Evolutionary conservation across 306 rosid genomes (phyloP).

Genomic region (Cicer bijugum): DNA sequence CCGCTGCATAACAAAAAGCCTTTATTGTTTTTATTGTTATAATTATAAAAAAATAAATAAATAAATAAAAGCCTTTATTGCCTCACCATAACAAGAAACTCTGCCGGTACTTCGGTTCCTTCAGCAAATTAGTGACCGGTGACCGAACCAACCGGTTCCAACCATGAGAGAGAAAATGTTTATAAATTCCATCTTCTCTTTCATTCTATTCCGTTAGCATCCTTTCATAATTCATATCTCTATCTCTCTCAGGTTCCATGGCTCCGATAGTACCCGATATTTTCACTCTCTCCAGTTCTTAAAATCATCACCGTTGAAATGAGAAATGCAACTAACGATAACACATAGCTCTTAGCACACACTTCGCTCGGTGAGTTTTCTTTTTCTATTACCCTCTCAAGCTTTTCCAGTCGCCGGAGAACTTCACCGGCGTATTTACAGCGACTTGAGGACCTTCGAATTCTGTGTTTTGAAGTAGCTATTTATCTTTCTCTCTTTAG

Average conservation of each 20-base stretch:
- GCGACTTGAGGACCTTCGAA: conserved; percentile 23
- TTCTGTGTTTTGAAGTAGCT: conserved; percentile 18
- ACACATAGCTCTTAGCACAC: background rate
- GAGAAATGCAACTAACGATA: conserved; percentile 43
- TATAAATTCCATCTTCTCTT: conserved; percentile 61
- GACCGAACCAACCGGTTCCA: conserved; percentile 64
- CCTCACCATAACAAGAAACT: conserved; percentile 22
- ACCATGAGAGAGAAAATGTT: conserved; percentile 57
- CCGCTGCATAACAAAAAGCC: background rate
- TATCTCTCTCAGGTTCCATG: conserved; percentile 41
- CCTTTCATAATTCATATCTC: conserved; percentile 48
- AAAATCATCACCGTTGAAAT: conserved; percentile 36
- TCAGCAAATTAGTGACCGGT: conserved; percentile 53
- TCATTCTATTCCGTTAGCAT: conserved; percentile 52
- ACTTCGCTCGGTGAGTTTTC: conserved; percentile 33
- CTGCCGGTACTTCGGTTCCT: conserved; percentile 42
- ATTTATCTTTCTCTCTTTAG: conserved; percentile 7
- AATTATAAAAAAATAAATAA: background rate
- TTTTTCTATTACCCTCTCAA: background rate
- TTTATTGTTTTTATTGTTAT: background rate
- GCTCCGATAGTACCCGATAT: conserved; percentile 33
- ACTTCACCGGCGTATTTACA: conserved; percentile 44
- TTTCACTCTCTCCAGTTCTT: conserved; percentile 28
- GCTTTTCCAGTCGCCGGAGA: conserved; percentile 41
- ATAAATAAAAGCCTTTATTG: no score